Conservation (phyloP, 2,329 filamentous ascomycete genomes). For the Aspergillus sp. region DNA sequence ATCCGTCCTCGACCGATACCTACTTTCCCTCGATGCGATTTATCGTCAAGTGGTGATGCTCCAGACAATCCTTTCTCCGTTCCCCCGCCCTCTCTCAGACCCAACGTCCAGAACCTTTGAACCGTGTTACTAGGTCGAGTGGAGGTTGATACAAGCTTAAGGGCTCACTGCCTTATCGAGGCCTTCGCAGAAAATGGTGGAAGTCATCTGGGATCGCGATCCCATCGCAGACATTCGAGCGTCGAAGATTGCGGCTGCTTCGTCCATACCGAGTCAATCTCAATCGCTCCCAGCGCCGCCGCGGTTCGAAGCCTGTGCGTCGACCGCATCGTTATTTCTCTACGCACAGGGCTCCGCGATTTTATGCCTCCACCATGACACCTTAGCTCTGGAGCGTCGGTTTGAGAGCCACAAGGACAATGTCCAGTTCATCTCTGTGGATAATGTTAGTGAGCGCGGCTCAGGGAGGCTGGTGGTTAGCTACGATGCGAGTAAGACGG, state of each 20-base stretch:
- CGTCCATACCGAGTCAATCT: conserved; percentile 21
- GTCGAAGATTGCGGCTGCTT: conserved; percentile 54
- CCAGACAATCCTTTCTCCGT: conserved; percentile 5
- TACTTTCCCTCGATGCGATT: conserved; percentile 5
- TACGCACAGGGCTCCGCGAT: conserved; percentile 81
- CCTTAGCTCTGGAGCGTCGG: conserved; percentile 79
- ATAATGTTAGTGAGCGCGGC: conserved; percentile 85
- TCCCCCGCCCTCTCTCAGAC: neutral
- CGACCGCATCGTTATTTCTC: conserved; percentile 86
- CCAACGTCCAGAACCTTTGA: neutral
- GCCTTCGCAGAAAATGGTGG: conserved; percentile 52
- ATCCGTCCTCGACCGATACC: neutral
- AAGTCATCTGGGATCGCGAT: conserved; percentile 60
- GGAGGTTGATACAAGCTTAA: neutral
- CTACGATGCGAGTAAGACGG: conserved; percentile 86
- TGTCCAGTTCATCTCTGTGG: conserved; percentile 79
- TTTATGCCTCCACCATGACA: conserved; percentile 89
- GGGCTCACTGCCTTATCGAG: neutral
- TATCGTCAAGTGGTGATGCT: conserved; percentile 11
- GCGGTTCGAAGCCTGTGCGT: conserved; percentile 81
- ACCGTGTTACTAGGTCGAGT: neutral
- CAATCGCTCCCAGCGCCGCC: conserved; percentile 34
- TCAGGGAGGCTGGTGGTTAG: conserved; percentile 85
- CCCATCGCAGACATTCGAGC: conserved; percentile 59
- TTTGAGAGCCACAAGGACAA: conserved; percentile 84